Conservation (phyloP, 2,329 filamentous ascomycete genomes). For the Fusarium anguioides region DNA sequence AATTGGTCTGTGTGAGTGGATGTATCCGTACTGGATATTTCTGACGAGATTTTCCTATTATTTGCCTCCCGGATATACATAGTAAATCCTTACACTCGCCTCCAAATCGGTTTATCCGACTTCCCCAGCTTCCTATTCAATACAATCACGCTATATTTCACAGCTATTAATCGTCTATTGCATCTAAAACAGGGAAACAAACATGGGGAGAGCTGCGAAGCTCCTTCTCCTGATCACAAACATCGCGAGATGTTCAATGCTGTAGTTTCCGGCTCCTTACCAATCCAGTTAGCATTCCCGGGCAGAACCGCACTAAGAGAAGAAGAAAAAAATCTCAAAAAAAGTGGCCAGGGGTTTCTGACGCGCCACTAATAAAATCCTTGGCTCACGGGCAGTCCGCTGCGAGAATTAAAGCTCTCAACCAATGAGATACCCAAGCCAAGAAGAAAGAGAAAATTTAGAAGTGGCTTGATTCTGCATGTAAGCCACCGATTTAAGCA, state of each 20-base stretch:
- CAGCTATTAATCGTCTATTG: neutral
- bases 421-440: constrained; percentile 17
- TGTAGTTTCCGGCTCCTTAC: constrained; percentile 23
- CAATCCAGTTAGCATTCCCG: constrained; percentile 13
- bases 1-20: constrained; percentile 20
- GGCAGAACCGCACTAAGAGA: constrained; percentile 3
- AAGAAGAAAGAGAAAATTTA: constrained; percentile 21
- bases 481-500: constrained; percentile 6
- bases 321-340: constrained; percentile 12
- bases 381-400: constrained; percentile 33
- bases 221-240: neutral
- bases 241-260: constrained; percentile 32
- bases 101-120: neutral
- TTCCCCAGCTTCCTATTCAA: neutral
- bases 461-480: constrained; percentile 29
- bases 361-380: constrained; percentile 17
- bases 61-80: constrained; percentile 34
- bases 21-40: neutral
- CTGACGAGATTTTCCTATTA: constrained; percentile 3
- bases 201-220: neutral
- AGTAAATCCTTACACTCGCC: constrained; percentile 9
- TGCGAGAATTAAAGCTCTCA: neutral
- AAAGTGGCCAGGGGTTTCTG: constrained; percentile 13
- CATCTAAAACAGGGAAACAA: neutral
- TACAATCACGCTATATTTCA: neutral